A percentile compares a stretch with the other conserved stretches of the same genome.
Conservation (phyloP, 129 eudicot genomes). For the Flaveria linearis region DNA sequence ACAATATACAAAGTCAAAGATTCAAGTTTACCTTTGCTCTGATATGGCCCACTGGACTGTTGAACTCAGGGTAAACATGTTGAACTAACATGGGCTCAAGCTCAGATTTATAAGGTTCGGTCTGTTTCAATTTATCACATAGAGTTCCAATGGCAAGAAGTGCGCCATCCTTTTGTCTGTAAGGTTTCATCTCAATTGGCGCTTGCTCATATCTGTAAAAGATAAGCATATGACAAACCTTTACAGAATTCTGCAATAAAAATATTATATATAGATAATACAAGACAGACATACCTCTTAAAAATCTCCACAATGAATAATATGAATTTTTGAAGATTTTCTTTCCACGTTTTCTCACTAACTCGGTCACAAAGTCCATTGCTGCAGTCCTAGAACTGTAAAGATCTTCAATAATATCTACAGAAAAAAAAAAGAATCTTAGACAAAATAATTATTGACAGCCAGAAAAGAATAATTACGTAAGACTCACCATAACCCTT, state of each 20-base stretch:
- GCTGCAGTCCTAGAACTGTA: conserved; percentile 98
- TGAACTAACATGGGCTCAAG: conserved; percentile 86
- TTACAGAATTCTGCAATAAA: background rate
- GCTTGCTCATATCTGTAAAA: conserved; percentile 64
- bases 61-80: conserved; percentile 90
- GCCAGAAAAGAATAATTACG: background rate
- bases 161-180: conserved; percentile 93
- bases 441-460: background rate
- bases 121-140: conserved; percentile 85
- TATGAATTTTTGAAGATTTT: conserved; percentile 83
- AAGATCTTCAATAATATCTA: conserved; percentile 93
- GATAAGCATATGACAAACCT: background rate
- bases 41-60: conserved; percentile 85
- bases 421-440: conserved; percentile 15
- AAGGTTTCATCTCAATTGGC: conserved; percentile 68
- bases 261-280: conserved; percentile 5
- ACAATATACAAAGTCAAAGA: background rate
- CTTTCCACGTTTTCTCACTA: conserved; percentile 92
- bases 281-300: conserved; percentile 49
- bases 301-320: conserved; percentile 76
- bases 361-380: conserved; percentile 93
- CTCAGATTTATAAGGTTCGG: conserved; percentile 86
- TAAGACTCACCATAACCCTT: conserved; percentile 85
- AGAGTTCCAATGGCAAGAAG: conserved; percentile 91
- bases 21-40: conserved; percentile 71